Conservation (phyloP, 2,329 filamentous ascomycete genomes). For the Arthrobotrys musiformis region DNA sequence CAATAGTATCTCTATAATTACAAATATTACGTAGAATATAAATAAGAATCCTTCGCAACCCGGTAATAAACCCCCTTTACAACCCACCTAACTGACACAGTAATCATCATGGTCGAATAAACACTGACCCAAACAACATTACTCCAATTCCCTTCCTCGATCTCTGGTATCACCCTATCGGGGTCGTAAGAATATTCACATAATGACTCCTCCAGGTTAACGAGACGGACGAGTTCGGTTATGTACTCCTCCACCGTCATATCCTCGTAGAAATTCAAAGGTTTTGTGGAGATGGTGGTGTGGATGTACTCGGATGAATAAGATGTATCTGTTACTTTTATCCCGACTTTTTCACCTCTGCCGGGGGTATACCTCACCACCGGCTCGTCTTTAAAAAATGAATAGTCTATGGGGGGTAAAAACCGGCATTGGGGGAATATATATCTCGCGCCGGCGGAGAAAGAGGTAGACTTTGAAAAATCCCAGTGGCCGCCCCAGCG, state of each 20-base stretch:
- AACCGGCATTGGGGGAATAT: conserved; percentile 16
- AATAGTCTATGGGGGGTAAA: conserved; percentile 22
- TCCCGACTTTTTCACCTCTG: background rate
- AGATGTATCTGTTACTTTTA: background rate
- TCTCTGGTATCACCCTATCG: background rate
- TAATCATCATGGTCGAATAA: background rate
- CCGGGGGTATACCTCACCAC: conserved; percentile 12
- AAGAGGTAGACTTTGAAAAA: too few species aligned
- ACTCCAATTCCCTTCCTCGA: background rate
- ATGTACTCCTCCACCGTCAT: conserved; percentile 38
- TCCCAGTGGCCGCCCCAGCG: conserved; percentile 23
- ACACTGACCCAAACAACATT: conserved; percentile 36
- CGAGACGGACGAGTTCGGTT: background rate
- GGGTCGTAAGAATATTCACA: background rate
- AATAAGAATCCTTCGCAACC: background rate
- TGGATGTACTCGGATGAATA: background rate
- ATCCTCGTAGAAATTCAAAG: background rate
- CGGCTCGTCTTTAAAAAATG: conserved; percentile 38
- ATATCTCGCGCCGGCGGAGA: too few species aligned
- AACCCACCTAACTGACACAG: background rate
- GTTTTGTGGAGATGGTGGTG: too few species aligned
- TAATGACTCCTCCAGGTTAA: background rate
- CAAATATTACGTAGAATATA: background rate
- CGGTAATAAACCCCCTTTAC: background rate
- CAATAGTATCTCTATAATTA: background rate